These are phyloP conservation scores for Rhodotorula sp. DNA, from an alignment of 1,284 basidiomycete species.

Conservation along the genomic window DNA sequence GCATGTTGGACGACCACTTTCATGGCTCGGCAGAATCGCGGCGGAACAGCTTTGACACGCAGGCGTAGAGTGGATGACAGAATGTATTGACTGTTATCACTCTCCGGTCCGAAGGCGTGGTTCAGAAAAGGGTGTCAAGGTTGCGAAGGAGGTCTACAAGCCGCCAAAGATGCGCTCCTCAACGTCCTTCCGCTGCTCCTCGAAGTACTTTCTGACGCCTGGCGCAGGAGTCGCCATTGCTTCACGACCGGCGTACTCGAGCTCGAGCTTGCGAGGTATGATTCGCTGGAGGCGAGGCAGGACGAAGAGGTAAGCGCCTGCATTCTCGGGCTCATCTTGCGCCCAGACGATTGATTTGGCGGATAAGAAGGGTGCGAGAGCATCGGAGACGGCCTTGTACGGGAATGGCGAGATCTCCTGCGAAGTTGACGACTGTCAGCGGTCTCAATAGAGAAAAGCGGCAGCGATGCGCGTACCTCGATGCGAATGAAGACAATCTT, in stretches of 20 bases:
- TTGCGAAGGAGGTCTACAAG: neutral
- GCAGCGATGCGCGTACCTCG: conserved; percentile 52
- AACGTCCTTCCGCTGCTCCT: conserved; percentile 63
- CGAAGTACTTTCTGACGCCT: conserved; percentile 70
- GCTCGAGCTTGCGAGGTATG: conserved; percentile 49
- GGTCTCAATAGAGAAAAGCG: neutral
- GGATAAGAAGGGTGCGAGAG: conserved; percentile 56
- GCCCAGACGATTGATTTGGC: conserved; percentile 57
- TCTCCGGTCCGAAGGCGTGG: too few relatives aligned
- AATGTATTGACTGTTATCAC: too few relatives aligned
- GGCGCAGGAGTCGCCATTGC: conserved; percentile 73
- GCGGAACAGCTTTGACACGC: conserved; percentile 21
- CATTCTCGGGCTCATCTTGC: conserved; percentile 84
- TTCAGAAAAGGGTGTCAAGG: too few relatives aligned
- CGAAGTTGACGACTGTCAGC: neutral
- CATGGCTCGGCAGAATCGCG: conserved; percentile 7
- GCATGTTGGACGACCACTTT: conserved; percentile 4
- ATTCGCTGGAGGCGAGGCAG: conserved; percentile 59
- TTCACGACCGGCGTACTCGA: conserved; percentile 65
- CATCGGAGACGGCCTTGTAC: conserved; percentile 57
- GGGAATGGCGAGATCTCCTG: conserved; percentile 80
- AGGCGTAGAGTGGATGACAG: too few relatives aligned
- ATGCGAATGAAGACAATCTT: conserved; percentile 68
- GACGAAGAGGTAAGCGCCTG: conserved; percentile 74
- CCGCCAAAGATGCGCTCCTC: conserved; percentile 54